phyloP scores from a whole-genome alignment of 306 rosid species.

The Quercus berberidifolia region DNA sequence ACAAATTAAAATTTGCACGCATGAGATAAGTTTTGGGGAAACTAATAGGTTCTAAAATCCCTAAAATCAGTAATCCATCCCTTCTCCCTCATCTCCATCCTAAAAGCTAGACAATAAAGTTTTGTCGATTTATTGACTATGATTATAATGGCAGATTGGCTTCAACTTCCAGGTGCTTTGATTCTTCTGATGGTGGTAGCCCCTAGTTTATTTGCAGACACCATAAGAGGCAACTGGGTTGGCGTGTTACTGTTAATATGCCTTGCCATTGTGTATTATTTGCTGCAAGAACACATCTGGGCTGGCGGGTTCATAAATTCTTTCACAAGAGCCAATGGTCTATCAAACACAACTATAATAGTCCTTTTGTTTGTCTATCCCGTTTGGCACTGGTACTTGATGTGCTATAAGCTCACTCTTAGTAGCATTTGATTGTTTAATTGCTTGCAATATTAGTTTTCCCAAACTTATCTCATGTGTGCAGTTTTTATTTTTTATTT shows the following conservation, averaged over 20 bases:
- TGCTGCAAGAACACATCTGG: slow-evolving; percentile 86
- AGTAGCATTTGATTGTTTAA: slow-evolving; percentile 1
- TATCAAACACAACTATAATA: slow-evolving; percentile 73
- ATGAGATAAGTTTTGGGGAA: too few relatives aligned
- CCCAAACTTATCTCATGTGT: too few relatives aligned
- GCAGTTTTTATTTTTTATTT: too few relatives aligned
- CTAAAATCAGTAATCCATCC: too few relatives aligned
- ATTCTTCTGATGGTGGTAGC: slow-evolving; percentile 70
- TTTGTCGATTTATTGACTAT: not conserved
- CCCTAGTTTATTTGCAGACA: slow-evolving; percentile 48
- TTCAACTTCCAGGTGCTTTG: slow-evolving; percentile 72
- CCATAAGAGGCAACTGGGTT: slow-evolving; percentile 39
- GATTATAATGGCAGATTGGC: slow-evolving; percentile 63
- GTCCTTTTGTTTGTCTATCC: slow-evolving; percentile 70
- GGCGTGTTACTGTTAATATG: slow-evolving; percentile 50
- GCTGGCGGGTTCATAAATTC: slow-evolving; percentile 92
- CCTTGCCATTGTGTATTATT: slow-evolving; percentile 68
- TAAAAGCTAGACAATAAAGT: too few relatives aligned
- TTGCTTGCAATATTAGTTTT: slow-evolving; percentile 1
- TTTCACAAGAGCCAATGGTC: slow-evolving; percentile 67
- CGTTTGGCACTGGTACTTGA: slow-evolving; percentile 49
- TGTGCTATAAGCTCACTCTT: slow-evolving; percentile 26
- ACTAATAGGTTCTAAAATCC: too few relatives aligned
- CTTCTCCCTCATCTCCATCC: too few relatives aligned
- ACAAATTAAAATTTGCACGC: too few relatives aligned